A percentile compares a stretch with the other conserved stretches of the same genome.
Evolutionary conservation across 352 stramenopile species (phyloP).

Genomic region (Pythium apleroticum): DNA sequence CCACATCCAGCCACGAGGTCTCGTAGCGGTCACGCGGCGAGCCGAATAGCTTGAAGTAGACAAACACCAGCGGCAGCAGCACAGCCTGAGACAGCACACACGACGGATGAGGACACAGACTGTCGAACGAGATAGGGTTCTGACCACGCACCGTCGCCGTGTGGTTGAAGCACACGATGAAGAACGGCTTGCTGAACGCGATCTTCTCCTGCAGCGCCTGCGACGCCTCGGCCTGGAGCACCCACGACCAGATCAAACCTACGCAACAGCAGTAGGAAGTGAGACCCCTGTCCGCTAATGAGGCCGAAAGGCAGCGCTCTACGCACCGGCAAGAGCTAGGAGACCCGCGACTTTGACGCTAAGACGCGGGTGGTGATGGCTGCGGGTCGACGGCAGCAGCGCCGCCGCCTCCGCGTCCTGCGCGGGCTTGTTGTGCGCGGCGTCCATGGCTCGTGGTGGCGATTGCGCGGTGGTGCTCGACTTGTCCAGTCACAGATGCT

Average conservation of each 20-base stretch:
- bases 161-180: constrained; percentile 61
- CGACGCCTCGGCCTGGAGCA: constrained; percentile 28
- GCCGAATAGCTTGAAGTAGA: constrained; percentile 32
- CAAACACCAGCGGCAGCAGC: constrained; percentile 39
- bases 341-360: constrained; percentile 15
- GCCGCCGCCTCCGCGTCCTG: neutral
- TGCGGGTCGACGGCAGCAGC: constrained; percentile 1
- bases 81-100: constrained; percentile 23
- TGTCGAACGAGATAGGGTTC: no score
- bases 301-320: neutral
- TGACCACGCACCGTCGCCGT: constrained; percentile 26
- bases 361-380: neutral
- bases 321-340: constrained; percentile 8
- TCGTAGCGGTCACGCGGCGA: constrained; percentile 19
- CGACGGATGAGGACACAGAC: no score
- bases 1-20: constrained; percentile 24
- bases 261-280: neutral
- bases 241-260: constrained; percentile 32
- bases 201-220: constrained; percentile 26
- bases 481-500: no score
- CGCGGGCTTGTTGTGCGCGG: neutral
- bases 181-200: constrained; percentile 50
- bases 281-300: neutral
- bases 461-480: neutral
- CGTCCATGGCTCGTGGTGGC: neutral